phyloP scores from a whole-genome alignment of 192 early-diverging fungal species.

The Umbelopsis sp. region DNA sequence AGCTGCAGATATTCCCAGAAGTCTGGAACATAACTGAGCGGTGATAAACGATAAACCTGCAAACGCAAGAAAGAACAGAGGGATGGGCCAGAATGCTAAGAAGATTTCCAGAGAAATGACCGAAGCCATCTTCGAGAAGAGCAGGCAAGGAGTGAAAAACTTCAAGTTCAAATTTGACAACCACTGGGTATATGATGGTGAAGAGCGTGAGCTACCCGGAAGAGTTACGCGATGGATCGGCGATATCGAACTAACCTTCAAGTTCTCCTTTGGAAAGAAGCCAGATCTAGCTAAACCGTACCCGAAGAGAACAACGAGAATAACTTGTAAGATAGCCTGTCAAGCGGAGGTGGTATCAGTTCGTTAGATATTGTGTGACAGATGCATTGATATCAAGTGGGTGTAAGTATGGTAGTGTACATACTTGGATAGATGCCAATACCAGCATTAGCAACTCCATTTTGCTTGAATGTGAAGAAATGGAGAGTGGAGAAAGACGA shows the following conservation, averaged over 20 bases:
- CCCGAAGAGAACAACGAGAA: conserved; percentile 33
- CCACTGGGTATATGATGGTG: conserved; percentile 32
- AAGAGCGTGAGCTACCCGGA: neutral
- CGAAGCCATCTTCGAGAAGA: conserved; percentile 76
- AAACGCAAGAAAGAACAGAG: conserved; percentile 49
- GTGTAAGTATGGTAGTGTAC: neutral
- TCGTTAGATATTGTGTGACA: neutral
- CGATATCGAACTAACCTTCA: conserved; percentile 23
- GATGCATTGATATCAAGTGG: neutral
- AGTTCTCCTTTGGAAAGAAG: conserved; percentile 32
- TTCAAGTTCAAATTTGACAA: conserved; percentile 64
- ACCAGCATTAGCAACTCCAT: conserved; percentile 31
- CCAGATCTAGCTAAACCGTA: conserved; percentile 29
- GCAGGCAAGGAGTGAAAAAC: conserved; percentile 74
- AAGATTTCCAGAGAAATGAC: conserved; percentile 63
- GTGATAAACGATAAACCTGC: conserved; percentile 35
- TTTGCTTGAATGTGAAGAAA: neutral
- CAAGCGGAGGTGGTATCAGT: neutral
- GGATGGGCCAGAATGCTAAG: conserved; percentile 73
- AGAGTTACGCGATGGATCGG: neutral
- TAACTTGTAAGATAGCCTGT: conserved; percentile 39
- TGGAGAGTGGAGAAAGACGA: neutral
- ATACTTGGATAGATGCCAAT: conserved; percentile 35
- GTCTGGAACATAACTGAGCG: conserved; percentile 40
- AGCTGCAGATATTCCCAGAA: conserved; percentile 45